phyloP scores from a whole-genome alignment of 1,284 basidiomycete genomes.

The Laetiporus sulphureus region DNA sequence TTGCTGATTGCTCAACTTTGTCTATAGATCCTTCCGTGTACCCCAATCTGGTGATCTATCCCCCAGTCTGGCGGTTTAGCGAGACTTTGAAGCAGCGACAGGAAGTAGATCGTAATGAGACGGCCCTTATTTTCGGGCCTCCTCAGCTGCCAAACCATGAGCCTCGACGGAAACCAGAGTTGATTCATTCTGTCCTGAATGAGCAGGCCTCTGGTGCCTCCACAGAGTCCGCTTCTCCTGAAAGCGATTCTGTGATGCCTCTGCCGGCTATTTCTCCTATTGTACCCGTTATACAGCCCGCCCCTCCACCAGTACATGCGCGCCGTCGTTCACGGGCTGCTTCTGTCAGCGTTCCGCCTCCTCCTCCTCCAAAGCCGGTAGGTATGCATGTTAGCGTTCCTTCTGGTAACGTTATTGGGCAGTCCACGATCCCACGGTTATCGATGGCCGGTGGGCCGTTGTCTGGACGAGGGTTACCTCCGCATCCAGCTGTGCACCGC shows the following conservation, averaged over 20 bases:
- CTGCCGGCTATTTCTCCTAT: too few relatives aligned
- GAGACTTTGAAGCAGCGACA: too few relatives aligned
- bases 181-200: conserved; percentile 17
- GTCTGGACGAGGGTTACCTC: conserved; percentile 14
- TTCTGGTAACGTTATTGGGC: too few relatives aligned
- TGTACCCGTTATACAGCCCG: neutral
- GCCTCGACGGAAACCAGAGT: conserved; percentile 7
- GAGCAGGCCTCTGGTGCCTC: too few relatives aligned
- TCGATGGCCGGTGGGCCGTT: conserved; percentile 8
- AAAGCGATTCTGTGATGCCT: too few relatives aligned
- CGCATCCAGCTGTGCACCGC: conserved; percentile 15
- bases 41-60: conserved; percentile 2
- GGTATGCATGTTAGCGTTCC: too few relatives aligned
- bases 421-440: neutral
- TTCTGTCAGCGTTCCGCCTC: conserved; percentile 17
- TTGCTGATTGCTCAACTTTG: neutral
- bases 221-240: too few relatives aligned
- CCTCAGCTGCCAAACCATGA: too few relatives aligned
- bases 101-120: too few relatives aligned
- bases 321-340: conserved; percentile 19
- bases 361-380: conserved; percentile 13
- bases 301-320: neutral
- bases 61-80: neutral
- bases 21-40: conserved; percentile 27
- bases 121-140: too few relatives aligned